Conservation (phyloP, 2,329 filamentous ascomycete genomes). For the Coniochaeta prunicola region DNA sequence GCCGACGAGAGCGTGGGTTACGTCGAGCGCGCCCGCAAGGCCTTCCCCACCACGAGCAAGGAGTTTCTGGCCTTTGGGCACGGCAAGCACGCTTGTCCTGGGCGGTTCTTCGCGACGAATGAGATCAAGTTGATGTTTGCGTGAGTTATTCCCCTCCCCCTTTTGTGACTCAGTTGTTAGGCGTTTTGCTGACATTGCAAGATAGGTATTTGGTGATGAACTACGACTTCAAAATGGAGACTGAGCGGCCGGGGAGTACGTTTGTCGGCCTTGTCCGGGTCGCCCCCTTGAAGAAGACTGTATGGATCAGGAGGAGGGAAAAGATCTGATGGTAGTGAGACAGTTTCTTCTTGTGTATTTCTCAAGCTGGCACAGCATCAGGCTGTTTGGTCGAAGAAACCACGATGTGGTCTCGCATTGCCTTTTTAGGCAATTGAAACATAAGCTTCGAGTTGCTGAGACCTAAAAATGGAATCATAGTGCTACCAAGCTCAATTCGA, state of each 20-base stretch:
- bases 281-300: not conserved
- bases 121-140: constrained; percentile 5
- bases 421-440: too few relatives aligned
- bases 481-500: too few relatives aligned
- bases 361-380: too few relatives aligned
- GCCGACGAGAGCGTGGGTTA: constrained; percentile 8
- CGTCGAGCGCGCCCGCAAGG: constrained; percentile 11
- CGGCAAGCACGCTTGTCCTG: constrained; percentile 4
- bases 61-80: constrained; percentile 4
- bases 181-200: not conserved
- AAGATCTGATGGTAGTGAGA: not conserved
- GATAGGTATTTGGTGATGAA: not conserved
- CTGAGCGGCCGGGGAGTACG: not conserved
- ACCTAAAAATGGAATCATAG: too few relatives aligned
- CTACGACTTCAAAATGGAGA: not conserved
- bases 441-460: too few relatives aligned
- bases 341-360: too few relatives aligned
- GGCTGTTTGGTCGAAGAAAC: too few relatives aligned
- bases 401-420: too few relatives aligned
- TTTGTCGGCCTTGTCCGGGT: not conserved
- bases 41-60: constrained; percentile 19
- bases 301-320: not conserved
- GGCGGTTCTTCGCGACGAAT: constrained; percentile 5
- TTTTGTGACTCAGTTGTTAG: not conserved
- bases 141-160: not conserved